Evolutionary conservation across 2,329 filamentous ascomycete species (phyloP).

Genomic region (Phyllosticta citriasiana): DNA sequence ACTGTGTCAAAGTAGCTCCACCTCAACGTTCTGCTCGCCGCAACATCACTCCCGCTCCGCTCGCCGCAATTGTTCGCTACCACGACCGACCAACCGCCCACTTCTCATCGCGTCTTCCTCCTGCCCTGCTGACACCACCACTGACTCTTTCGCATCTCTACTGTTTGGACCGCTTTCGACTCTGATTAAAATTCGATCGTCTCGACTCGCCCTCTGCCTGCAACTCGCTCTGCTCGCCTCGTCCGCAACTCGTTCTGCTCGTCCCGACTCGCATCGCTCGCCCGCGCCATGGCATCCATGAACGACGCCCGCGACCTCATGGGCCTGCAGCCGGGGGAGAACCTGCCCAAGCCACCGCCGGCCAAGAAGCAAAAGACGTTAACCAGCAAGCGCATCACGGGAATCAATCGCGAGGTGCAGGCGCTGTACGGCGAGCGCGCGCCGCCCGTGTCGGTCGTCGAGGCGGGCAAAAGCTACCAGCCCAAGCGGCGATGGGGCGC

Average conservation of each 20-base stretch:
- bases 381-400: constrained; percentile 14
- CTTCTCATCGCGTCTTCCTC: too few relatives aligned
- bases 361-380: constrained; percentile 11
- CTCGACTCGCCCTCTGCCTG: too few relatives aligned
- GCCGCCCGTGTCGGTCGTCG: constrained; percentile 31
- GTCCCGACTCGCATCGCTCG: not conserved
- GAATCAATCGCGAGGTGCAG: constrained; percentile 31
- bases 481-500: constrained; percentile 23
- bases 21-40: too few relatives aligned
- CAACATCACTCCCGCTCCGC: too few relatives aligned
- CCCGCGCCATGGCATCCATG: constrained; percentile 13
- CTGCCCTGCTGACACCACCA: too few relatives aligned
- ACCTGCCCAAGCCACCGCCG: constrained; percentile 4
- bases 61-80: too few relatives aligned
- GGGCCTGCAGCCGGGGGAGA: constrained; percentile 11
- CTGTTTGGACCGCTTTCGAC: too few relatives aligned
- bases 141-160: too few relatives aligned
- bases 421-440: constrained; percentile 31
- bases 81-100: too few relatives aligned
- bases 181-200: too few relatives aligned
- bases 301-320: constrained; percentile 16
- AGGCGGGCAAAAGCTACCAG: constrained; percentile 30
- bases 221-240: too few relatives aligned
- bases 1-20: too few relatives aligned
- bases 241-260: not conserved